Evolutionary conservation across 192 early-diverging fungal species (phyloP).

Genomic region (Podila minutissima): DNA sequence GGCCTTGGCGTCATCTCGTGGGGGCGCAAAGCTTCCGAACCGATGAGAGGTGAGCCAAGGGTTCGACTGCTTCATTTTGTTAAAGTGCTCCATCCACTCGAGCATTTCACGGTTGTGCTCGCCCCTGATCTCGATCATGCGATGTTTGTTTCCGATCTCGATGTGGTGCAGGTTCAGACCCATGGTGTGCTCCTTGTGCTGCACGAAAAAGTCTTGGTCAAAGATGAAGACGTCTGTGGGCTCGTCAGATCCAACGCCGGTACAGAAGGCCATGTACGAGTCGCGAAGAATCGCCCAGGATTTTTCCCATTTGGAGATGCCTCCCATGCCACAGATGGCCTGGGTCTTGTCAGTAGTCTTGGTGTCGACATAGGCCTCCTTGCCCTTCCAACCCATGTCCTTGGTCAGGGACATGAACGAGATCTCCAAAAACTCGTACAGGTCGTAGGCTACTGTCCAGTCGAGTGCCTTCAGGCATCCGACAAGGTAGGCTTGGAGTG

Average conservation of each 20-base stretch:
- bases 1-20: conserved; percentile 70
- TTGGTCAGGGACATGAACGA: conserved; percentile 76
- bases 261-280: conserved; percentile 70
- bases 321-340: conserved; percentile 47
- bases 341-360: conserved; percentile 64
- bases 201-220: conserved; percentile 55
- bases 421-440: conserved; percentile 81
- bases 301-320: conserved; percentile 59
- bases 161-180: conserved; percentile 70
- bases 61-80: conserved; percentile 63
- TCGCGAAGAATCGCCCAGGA: conserved; percentile 83
- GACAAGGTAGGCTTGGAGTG: conserved; percentile 70
- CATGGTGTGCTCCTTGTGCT: conserved; percentile 24
- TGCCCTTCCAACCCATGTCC: conserved; percentile 88
- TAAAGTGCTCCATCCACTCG: conserved; percentile 74
- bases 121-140: conserved; percentile 76
- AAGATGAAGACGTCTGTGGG: conserved; percentile 63
- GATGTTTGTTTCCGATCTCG: conserved; percentile 63
- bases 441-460: conserved; percentile 71
- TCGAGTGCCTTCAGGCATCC: conserved; percentile 63
- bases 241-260: conserved; percentile 47
- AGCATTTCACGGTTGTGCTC: conserved; percentile 69
- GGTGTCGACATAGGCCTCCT: conserved; percentile 78
- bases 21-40: conserved; percentile 82
- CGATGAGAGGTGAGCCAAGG: conserved; percentile 74